Evolutionary conservation across 176 grass and related monocot genomes (phyloP).

Genomic region (Aegilops umbellulata): DNA sequence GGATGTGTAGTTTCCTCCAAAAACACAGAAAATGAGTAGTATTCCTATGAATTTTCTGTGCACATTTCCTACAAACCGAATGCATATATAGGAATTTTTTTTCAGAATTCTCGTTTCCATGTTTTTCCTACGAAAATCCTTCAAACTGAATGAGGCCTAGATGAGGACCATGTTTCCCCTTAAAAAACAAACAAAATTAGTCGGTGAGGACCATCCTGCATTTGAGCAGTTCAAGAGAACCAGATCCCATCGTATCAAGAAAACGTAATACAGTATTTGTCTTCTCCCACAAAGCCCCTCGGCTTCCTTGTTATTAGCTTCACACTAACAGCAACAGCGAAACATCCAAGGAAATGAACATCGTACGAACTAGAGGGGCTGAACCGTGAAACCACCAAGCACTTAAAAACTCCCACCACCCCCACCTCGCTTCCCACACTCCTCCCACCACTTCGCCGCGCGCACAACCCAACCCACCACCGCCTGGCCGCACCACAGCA

Average conservation of each 20-base stretch:
- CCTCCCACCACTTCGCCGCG: neutral
- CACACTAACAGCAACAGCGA: accelerated
- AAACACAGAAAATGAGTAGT: too few species aligned
- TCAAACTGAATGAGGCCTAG: too few species aligned
- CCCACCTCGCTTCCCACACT: neutral
- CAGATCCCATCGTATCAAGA: conserved; percentile 18
- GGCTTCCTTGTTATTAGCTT: accelerated
- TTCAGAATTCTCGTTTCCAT: too few species aligned
- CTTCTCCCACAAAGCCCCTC: neutral
- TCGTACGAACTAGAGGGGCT: accelerated
- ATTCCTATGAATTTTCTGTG: too few species aligned
- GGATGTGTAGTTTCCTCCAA: too few species aligned
- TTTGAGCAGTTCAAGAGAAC: neutral
- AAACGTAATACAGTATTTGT: neutral
- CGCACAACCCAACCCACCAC: neutral
- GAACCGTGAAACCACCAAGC: neutral
- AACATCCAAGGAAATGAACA: accelerated
- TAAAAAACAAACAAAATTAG: neutral
- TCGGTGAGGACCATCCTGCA: neutral
- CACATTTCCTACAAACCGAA: too few species aligned
- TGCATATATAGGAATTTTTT: too few species aligned
- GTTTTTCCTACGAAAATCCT: too few species aligned
- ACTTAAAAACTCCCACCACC: conserved; percentile 27
- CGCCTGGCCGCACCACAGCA: too few species aligned
- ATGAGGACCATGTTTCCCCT: neutral